Percentiles rank a stretch among this genome's conserved stretches.
phyloP scores from a whole-genome alignment of 2,329 filamentous ascomycete genomes.

The Cladosporium sp. region DNA sequence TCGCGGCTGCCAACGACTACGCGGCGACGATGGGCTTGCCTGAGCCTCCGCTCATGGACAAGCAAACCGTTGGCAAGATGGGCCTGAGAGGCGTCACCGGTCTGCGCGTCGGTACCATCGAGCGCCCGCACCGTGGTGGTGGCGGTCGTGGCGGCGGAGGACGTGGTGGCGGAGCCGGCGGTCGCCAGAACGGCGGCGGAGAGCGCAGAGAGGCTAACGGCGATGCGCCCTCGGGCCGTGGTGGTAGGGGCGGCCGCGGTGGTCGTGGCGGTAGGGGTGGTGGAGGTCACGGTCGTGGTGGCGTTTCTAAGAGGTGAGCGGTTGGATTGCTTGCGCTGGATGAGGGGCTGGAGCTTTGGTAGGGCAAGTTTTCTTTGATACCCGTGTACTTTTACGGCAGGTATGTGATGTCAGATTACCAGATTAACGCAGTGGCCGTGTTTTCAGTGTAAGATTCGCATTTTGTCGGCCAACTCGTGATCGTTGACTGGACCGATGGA shows the following conservation, averaged over 20 bases:
- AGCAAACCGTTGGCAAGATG: constrained; percentile 42
- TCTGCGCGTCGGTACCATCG: constrained; percentile 26
- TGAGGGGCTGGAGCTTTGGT: constrained; percentile 2
- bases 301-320: constrained; percentile 8
- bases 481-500: too few relatives aligned
- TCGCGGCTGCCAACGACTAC: constrained; percentile 39
- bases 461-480: too few relatives aligned
- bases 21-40: constrained; percentile 39
- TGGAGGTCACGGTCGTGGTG: constrained; percentile 12
- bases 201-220: background rate
- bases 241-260: constrained; percentile 5
- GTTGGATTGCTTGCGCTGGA: constrained; percentile 21
- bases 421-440: background rate
- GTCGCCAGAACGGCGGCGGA: background rate
- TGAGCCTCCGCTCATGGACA: constrained; percentile 41
- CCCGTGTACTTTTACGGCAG: constrained; percentile 11
- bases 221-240: constrained; percentile 3
- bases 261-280: constrained; percentile 12
- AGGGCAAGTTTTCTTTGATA: constrained; percentile 11
- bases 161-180: background rate
- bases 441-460: too few relatives aligned
- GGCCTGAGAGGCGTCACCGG: constrained; percentile 41
- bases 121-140: constrained; percentile 4
- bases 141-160: constrained; percentile 2
- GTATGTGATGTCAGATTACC: background rate